Evolutionary conservation across 2,329 filamentous ascomycete species (phyloP).

Genomic region (Alternaria solani): DNA sequence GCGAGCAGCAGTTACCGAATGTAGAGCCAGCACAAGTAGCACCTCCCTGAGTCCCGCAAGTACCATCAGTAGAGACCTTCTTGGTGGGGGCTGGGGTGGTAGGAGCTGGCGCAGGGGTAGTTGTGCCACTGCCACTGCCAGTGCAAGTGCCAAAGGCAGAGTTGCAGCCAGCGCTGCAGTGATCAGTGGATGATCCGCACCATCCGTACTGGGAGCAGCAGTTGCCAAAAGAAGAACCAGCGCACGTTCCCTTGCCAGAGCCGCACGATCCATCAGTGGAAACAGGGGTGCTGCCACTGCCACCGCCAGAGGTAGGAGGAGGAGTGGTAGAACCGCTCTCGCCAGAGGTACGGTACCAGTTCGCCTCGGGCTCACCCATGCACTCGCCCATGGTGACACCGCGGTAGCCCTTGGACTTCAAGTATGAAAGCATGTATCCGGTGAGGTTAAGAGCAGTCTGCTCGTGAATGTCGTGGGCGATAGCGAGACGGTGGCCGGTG

Average conservation of each 20-base stretch:
- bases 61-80: slow-evolving; percentile 20
- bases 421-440: slow-evolving; percentile 53
- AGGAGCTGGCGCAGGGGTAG: background rate
- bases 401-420: slow-evolving; percentile 52
- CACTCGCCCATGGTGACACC: slow-evolving; percentile 60
- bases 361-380: slow-evolving; percentile 55
- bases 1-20: slow-evolving; percentile 23
- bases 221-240: slow-evolving; percentile 48
- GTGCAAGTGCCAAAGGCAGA: slow-evolving; percentile 38
- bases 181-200: slow-evolving; percentile 47
- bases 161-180: slow-evolving; percentile 49
- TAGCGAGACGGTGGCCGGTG: slow-evolving; percentile 56
- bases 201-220: slow-evolving; percentile 57
- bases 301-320: slow-evolving; percentile 22
- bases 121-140: background rate
- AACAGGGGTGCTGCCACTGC: slow-evolving; percentile 27
- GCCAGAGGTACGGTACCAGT: slow-evolving; percentile 58
- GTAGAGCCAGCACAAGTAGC: slow-evolving; percentile 19
- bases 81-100: background rate
- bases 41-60: slow-evolving; percentile 15
- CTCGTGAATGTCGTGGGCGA: slow-evolving; percentile 61
- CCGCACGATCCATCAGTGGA: slow-evolving; percentile 37
- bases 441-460: slow-evolving; percentile 56
- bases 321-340: slow-evolving; percentile 29
- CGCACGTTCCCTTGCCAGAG: slow-evolving; percentile 31